Evolutionary conservation across 768 basidiomycete genomes (phyloP).

Genomic region (Trametopsis cervina): DNA sequence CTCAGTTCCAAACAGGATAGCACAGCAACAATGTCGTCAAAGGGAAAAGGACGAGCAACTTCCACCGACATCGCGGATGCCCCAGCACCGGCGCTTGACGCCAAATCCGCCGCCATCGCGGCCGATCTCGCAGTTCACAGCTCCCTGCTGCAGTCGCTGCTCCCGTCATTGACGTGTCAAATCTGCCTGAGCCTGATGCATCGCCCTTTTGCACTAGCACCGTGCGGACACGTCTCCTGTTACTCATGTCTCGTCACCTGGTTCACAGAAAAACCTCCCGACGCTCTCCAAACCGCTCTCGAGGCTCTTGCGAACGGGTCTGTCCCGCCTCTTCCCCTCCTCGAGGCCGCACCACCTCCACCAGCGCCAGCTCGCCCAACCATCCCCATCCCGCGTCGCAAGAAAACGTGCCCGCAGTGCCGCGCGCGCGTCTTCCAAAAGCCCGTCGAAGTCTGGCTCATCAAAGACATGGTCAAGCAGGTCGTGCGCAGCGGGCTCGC

Average conservation of each 20-base stretch:
- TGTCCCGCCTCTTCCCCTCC: no score
- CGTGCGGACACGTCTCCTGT: constrained; percentile 72
- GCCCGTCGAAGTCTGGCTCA: constrained; percentile 41
- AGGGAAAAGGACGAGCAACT: constrained; percentile 9
- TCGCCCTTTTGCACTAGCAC: constrained; percentile 66
- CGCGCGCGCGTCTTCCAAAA: constrained; percentile 35
- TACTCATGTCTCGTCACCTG: constrained; percentile 67
- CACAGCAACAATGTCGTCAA: neutral
- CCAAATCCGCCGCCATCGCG: neutral
- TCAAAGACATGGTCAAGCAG: constrained; percentile 39
- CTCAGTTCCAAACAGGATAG: no score
- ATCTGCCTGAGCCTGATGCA: constrained; percentile 73
- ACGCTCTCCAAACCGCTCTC: no score
- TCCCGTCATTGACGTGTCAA: constrained; percentile 66
- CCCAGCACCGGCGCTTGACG: constrained; percentile 2
- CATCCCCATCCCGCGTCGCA: constrained; percentile 26
- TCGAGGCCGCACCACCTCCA: no score
- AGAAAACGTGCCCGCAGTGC: constrained; percentile 40
- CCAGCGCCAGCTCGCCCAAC: constrained; percentile 3
- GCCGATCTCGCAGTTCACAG: constrained; percentile 41
- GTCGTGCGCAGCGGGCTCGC: constrained; percentile 49
- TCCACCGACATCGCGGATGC: neutral
- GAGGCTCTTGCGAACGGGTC: no score
- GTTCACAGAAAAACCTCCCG: constrained; percentile 46
- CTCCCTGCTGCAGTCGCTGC: constrained; percentile 43